Evolutionary conservation across 2,329 filamentous ascomycete species (phyloP).

Genomic region (Paraphaeosphaeria sporulosa): DNA sequence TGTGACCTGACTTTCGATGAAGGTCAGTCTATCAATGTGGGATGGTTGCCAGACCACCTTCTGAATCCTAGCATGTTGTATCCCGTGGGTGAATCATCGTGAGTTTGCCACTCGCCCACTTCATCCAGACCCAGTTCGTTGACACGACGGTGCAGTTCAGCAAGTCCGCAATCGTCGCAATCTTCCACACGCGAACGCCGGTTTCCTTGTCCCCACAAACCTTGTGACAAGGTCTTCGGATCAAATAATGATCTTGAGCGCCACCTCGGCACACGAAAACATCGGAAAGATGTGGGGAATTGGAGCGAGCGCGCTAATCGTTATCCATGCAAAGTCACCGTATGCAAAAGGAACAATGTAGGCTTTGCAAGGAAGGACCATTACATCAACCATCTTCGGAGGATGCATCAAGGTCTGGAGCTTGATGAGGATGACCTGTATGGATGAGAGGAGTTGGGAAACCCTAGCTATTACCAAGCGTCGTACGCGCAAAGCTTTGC

Average conservation of each 20-base stretch:
- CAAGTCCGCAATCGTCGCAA: neutral
- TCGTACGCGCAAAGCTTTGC: no score
- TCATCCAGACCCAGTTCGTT: neutral
- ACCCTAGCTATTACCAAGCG: neutral
- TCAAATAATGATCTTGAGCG: slow-evolving; percentile 5
- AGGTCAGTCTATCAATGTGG: neutral
- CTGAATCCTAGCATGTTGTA: neutral
- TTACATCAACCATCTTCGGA: slow-evolving; percentile 6
- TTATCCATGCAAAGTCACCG: neutral
- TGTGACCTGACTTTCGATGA: no score
- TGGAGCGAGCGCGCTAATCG: neutral
- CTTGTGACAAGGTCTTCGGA: neutral
- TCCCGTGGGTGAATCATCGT: neutral
- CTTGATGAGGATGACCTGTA: neutral
- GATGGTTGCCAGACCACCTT: no score
- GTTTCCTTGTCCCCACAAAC: neutral
- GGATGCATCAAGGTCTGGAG: slow-evolving; percentile 2
- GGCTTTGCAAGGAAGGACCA: slow-evolving; percentile 11
- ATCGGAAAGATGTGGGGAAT: neutral
- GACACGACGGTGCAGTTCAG: neutral
- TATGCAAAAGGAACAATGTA: slow-evolving; percentile 2
- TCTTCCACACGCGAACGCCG: slow-evolving; percentile 2
- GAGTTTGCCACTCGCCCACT: neutral
- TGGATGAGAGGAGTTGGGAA: neutral
- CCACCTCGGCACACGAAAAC: slow-evolving; percentile 1